Evolutionary conservation across 441 rosid species (phyloP).

Genomic region (Jatropha podagrica): DNA sequence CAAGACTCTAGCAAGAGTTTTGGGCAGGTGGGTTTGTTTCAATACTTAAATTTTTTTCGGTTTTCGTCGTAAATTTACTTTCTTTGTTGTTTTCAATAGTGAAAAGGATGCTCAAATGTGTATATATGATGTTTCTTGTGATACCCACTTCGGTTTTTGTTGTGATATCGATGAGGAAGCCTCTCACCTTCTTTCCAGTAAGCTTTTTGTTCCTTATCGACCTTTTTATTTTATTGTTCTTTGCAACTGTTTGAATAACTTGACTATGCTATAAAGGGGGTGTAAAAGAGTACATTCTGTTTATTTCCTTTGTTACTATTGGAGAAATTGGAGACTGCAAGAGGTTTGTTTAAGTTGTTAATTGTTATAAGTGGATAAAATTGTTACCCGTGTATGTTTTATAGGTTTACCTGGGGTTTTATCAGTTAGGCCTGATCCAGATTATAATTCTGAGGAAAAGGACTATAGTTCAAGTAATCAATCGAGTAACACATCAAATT

Average conservation of each 20-base stretch:
- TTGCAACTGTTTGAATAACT: not conserved
- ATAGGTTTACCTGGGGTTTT: slow-evolving; percentile 72
- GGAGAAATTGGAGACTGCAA: not conserved
- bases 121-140: slow-evolving; percentile 61
- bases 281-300: not conserved
- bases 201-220: slow-evolving; percentile 22
- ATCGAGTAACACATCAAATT: slow-evolving; percentile 14
- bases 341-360: not conserved
- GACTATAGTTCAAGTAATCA: slow-evolving; percentile 33
- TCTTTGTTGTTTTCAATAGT: slow-evolving; percentile 32
- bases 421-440: slow-evolving; percentile 62
- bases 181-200: slow-evolving; percentile 57
- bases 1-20: slow-evolving; percentile 43
- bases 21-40: slow-evolving; percentile 50
- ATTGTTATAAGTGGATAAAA: slow-evolving; percentile 8
- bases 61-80: slow-evolving; percentile 11
- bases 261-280: not conserved
- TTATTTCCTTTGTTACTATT: not conserved
- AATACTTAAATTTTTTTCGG: not conserved
- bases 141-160: slow-evolving; percentile 65
- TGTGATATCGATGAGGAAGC: slow-evolving; percentile 67
- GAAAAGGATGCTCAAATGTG: slow-evolving; percentile 72
- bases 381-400: slow-evolving; percentile 3
- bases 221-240: not conserved
- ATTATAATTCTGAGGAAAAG: slow-evolving; percentile 43